These are phyloP conservation scores for Neurospora terricola DNA, from an alignment of 495 filamentous ascomycete species.

Conservation along the genomic window DNA sequence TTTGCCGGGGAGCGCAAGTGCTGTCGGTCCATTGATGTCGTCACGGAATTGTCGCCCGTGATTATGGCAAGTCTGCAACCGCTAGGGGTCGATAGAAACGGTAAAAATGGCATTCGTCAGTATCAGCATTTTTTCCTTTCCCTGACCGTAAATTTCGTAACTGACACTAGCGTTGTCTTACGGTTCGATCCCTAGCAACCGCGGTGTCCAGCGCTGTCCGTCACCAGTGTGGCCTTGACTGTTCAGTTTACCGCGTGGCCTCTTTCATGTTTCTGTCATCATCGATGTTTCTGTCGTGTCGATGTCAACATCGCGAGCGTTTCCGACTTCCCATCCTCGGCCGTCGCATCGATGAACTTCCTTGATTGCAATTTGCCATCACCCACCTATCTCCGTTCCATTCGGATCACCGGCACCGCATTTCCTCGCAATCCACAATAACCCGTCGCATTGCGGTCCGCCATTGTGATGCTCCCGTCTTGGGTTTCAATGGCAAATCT, in stretches of 20 bases:
- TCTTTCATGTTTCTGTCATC: too few species aligned
- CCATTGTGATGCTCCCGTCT: not conserved
- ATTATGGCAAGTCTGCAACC: not conserved
- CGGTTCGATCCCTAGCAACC: too few species aligned
- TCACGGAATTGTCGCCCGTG: not conserved
- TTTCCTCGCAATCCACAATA: not conserved
- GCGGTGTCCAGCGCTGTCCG: too few species aligned
- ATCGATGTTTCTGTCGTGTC: not conserved
- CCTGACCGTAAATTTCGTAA: too few species aligned
- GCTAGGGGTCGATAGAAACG: too few species aligned
- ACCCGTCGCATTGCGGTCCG: not conserved
- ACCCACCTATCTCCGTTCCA: not conserved
- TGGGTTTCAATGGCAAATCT: not conserved
- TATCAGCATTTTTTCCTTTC: too few species aligned
- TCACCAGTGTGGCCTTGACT: too few species aligned
- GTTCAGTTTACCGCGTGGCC: too few species aligned
- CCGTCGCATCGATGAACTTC: not conserved
- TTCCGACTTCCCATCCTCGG: not conserved
- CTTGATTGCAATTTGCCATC: not conserved
- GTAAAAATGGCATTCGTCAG: too few species aligned
- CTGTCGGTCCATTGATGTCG: not conserved
- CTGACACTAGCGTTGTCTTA: too few species aligned
- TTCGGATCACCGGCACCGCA: not conserved
- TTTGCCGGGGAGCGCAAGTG: not conserved
- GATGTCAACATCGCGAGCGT: not conserved